These are phyloP conservation scores for Podila minutissima DNA, from an alignment of 192 early-diverging fungal genomes.

Conservation along the genomic window DNA sequence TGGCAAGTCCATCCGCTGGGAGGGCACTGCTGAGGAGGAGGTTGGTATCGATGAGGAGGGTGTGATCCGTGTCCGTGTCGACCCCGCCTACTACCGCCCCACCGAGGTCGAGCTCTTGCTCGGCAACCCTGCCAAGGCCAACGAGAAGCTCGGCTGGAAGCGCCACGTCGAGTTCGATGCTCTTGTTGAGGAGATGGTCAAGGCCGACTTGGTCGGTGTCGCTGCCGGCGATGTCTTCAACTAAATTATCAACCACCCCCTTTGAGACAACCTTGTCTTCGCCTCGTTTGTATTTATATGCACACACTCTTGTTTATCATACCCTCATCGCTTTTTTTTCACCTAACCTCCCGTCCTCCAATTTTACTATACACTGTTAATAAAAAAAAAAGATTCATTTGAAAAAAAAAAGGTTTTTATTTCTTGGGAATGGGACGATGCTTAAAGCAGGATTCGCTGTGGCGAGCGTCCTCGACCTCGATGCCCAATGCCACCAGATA, in stretches of 20 bases:
- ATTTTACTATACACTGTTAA: neutral
- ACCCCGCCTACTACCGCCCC: slow-evolving; percentile 78
- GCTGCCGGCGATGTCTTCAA: neutral
- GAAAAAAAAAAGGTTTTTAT: neutral
- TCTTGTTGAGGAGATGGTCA: slow-evolving; percentile 69
- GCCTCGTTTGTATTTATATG: slow-evolving; percentile 1
- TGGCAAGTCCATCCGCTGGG: slow-evolving; percentile 66
- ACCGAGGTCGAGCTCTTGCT: slow-evolving; percentile 77
- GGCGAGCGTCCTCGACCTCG: slow-evolving; percentile 11
- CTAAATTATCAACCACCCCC: neutral
- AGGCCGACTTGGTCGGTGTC: slow-evolving; percentile 61
- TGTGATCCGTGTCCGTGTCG: slow-evolving; percentile 64
- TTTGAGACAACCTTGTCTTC: neutral
- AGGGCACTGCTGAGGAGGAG: slow-evolving; percentile 67
- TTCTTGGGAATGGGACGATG: neutral
- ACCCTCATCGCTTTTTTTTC: neutral
- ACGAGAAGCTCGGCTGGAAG: slow-evolving; percentile 68
- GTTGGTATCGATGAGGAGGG: slow-evolving; percentile 64
- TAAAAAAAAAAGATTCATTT: neutral
- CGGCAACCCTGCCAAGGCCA: slow-evolving; percentile 74
- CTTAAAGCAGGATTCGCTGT: neutral
- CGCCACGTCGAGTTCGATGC: slow-evolving; percentile 75
- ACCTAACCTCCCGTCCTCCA: neutral
- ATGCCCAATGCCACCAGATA: slow-evolving; percentile 39
- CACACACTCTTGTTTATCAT: slow-evolving; percentile 6